phyloP scores from a whole-genome alignment of 345 rosid species.

The Sonneratia caseolaris region DNA sequence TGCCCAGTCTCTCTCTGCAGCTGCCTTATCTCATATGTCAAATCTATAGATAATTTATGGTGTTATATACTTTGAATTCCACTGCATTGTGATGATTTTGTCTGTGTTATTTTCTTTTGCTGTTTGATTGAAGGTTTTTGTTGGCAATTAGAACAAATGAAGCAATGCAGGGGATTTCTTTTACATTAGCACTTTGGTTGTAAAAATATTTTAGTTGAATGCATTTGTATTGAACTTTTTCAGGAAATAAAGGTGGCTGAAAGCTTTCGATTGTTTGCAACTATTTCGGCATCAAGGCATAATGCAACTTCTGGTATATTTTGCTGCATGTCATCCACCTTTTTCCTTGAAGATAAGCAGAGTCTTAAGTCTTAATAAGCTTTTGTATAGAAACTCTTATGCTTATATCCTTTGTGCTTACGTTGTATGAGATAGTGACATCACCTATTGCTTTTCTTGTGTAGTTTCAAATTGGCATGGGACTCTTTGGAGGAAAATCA shows the following conservation, averaged over 20 bases:
- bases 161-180: neutral
- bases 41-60: neutral
- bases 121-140: neutral
- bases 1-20: neutral
- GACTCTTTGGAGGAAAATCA: conserved; percentile 73
- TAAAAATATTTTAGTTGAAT: neutral
- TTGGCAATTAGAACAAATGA: neutral
- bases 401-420: neutral
- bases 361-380: neutral
- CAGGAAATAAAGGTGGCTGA: conserved; percentile 83
- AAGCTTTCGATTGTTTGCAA: conserved; percentile 75
- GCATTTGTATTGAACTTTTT: conserved; percentile 6
- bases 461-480: conserved; percentile 61
- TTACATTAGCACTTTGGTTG: neutral
- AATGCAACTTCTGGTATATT: conserved; percentile 32
- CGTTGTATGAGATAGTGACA: neutral
- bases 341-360: neutral
- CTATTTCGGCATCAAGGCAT: conserved; percentile 57
- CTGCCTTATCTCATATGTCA: neutral
- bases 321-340: conserved; percentile 11
- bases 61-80: neutral
- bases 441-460: neutral
- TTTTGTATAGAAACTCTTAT: neutral
- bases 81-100: neutral
- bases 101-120: neutral